Conservation (phyloP, 2,329 filamentous ascomycete genomes). For the Metarhizium anisopliae region DNA sequence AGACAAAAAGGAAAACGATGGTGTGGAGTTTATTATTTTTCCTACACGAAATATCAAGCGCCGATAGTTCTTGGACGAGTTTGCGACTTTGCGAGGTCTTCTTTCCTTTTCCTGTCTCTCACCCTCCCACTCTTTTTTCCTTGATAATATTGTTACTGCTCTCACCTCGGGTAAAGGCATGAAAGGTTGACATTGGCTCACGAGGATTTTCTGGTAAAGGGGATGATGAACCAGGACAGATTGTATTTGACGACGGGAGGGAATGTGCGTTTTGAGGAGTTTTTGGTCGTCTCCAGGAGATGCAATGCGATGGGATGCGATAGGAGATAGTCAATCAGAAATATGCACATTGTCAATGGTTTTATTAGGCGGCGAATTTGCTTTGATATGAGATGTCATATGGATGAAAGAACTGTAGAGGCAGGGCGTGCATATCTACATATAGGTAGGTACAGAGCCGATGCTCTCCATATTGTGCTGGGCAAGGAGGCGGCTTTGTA, state of each 20-base stretch:
- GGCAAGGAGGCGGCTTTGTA: too few species aligned
- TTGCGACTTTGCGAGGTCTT: neutral
- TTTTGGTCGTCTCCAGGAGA: neutral
- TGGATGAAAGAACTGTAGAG: too few species aligned
- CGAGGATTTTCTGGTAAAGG: neutral
- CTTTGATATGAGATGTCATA: too few species aligned
- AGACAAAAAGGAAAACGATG: constrained; percentile 11
- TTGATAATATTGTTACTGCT: neutral
- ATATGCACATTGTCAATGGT: neutral
- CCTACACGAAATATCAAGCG: constrained; percentile 6
- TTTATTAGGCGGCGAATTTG: too few species aligned
- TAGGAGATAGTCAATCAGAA: neutral
- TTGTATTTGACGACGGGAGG: neutral
- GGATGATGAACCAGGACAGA: neutral
- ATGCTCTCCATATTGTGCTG: too few species aligned
- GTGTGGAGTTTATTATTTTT: constrained; percentile 14
- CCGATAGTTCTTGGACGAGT: neutral
- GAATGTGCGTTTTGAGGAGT: neutral
- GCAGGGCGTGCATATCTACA: too few species aligned
- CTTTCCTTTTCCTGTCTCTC: neutral
- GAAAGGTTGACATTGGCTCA: neutral
- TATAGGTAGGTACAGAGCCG: too few species aligned
- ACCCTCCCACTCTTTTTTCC: neutral
- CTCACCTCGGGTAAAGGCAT: neutral
- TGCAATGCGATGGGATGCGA: neutral